Base-by-base conservation (phyloP, 805 yeast species). In the Komagataella mondaviorum region DNA sequence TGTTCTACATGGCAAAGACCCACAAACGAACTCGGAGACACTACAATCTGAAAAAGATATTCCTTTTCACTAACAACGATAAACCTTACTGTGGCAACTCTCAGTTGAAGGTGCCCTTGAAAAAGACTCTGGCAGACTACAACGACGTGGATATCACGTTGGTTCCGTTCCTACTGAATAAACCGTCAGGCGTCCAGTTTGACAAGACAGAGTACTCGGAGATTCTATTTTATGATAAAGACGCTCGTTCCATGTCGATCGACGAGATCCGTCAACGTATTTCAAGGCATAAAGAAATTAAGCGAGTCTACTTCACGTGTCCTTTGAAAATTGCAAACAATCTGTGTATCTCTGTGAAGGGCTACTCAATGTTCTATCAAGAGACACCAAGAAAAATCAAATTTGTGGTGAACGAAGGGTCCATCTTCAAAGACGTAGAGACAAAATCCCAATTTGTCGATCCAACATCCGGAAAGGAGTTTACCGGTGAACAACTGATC, bases 31-130 rank as follows among this genome's bases (percentile, higher is more conserved):
- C 73, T 45, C 69, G 66, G 50, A 60, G 46, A 17, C 20, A 62
- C 22, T 83, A 73, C 61, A 77, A 78, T 49, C 73, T 72, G 47
- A 78, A 76, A 56, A 81, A 84, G 57, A 65, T 87, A 3, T 75
- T 88, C 55, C 67, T 88, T 60, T 78, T 89, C 59, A 87, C 96
- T 0, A 85, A 83, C 60, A 80, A 83, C 61, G 93, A 85, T 56
- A 65, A 65, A 48, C 97, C 96, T 0, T 75, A 67, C 55, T 70
- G 71, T 51, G 67, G 68, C 6, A 58, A 68, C 6, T 69, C 72
- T 14, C 52, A 58, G 2, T 66, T 71, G 3, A 74, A 73, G 57
- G 70, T 69, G 48, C 67, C 77, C 5, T 67, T 87, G 22, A 74
- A 82, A 56, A 76, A 76, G 17, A 69, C 81, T 4, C 71, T 84